These are phyloP conservation scores for Apium graveolens DNA, from an alignment of 129 eudicot species.

Conservation along the genomic window DNA sequence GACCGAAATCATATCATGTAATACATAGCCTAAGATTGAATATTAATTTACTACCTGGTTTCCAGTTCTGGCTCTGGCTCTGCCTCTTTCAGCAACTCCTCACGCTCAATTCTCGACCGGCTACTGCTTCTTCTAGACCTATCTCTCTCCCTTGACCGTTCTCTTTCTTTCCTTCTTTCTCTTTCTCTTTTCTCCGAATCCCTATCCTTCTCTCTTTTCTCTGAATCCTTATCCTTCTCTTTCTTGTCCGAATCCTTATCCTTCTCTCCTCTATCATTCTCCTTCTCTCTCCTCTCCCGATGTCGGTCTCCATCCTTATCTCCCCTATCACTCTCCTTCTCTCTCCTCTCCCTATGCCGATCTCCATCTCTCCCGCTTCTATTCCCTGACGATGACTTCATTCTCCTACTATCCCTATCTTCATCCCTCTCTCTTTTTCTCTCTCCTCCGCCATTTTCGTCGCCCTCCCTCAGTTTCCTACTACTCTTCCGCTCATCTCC, in stretches of 20 bases:
- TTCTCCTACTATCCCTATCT: constrained; percentile 18
- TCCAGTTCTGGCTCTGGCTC: constrained; percentile 65
- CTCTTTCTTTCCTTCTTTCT: constrained; percentile 1
- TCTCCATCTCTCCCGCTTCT: constrained; percentile 12
- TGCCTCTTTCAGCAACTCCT: constrained; percentile 36
- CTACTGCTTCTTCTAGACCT: constrained; percentile 37
- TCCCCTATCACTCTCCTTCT: constrained; percentile 3
- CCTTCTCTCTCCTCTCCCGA: background rate
- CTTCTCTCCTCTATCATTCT: background rate
- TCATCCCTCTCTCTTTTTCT: constrained; percentile 16
- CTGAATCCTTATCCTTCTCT: background rate
- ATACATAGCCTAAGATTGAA: background rate
- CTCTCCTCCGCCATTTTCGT: constrained; percentile 25
- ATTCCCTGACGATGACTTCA: constrained; percentile 4
- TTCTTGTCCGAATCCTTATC: background rate
- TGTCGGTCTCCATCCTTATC: background rate
- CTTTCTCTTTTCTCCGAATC: background rate
- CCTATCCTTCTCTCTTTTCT: background rate
- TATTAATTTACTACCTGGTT: constrained; percentile 43
- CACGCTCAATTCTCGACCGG: constrained; percentile 38
- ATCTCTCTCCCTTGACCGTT: constrained; percentile 11
- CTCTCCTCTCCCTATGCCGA: background rate
- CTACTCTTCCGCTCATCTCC: constrained; percentile 10
- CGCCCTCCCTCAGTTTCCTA: constrained; percentile 30
- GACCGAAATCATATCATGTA: background rate